Evolutionary conservation across 345 rosid genomes (phyloP).

Genomic region (Bretschneidera sinensis): DNA sequence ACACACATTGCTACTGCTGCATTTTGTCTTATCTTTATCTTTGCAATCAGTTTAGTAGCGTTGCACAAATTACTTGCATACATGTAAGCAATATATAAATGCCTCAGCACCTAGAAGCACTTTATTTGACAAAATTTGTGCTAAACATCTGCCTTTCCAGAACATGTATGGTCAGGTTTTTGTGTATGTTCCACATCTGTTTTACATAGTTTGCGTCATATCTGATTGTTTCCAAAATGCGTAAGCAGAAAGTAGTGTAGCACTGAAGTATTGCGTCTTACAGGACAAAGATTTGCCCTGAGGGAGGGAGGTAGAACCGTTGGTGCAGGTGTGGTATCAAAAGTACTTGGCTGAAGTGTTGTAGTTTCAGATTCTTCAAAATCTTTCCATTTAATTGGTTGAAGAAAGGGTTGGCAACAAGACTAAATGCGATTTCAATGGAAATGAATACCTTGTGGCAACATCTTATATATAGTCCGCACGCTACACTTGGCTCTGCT

Average conservation of each 20-base stretch:
- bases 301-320: conserved; percentile 87
- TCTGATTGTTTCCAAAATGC: too few species aligned
- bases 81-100: too few species aligned
- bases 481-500: not conserved
- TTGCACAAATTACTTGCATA: too few species aligned
- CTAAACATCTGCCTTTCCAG: too few species aligned
- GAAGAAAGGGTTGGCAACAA: not conserved
- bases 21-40: not conserved
- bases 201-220: too few species aligned
- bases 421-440: not conserved
- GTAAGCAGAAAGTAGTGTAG: not conserved
- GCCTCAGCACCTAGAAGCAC: too few species aligned
- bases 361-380: not conserved
- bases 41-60: not conserved
- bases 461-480: not conserved
- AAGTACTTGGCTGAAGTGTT: conserved; percentile 45
- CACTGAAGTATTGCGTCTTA: conserved; percentile 1
- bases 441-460: conserved; percentile 5
- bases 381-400: not conserved
- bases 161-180: too few species aligned
- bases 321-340: conserved; percentile 81
- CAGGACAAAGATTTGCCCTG: conserved; percentile 89
- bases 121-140: too few species aligned
- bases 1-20: not conserved
- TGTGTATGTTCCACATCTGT: too few species aligned